phyloP scores from a whole-genome alignment of 441 rosid species.

The Croton laevigatus region DNA sequence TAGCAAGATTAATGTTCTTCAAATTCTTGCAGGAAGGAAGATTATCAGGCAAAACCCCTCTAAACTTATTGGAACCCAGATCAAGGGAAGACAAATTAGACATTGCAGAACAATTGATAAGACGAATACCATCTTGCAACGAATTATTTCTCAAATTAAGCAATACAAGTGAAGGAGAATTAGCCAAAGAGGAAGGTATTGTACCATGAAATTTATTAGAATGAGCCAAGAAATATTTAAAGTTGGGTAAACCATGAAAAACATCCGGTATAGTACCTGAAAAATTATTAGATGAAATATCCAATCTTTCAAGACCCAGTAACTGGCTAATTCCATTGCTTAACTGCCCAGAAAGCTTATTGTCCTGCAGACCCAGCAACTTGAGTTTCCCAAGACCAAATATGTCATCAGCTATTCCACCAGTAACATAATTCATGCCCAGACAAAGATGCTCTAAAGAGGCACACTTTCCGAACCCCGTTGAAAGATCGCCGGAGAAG shows the following conservation, averaged over 20 bases:
- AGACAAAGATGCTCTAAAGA: slow-evolving; percentile 48
- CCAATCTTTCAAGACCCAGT: slow-evolving; percentile 46
- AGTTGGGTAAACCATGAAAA: slow-evolving; percentile 35
- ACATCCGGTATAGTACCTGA: slow-evolving; percentile 63
- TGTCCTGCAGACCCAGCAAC: slow-evolving; percentile 48
- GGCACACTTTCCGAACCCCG: slow-evolving; percentile 52
- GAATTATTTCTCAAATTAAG: slow-evolving; percentile 80
- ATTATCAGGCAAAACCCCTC: slow-evolving; percentile 51
- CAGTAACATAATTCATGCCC: slow-evolving; percentile 54
- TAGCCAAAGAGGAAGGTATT: slow-evolving; percentile 60
- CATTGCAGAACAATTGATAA: slow-evolving; percentile 61
- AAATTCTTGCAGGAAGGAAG: slow-evolving; percentile 56
- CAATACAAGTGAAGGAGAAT: slow-evolving; percentile 42
- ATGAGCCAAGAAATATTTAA: slow-evolving; percentile 43
- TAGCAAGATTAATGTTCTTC: slow-evolving; percentile 57
- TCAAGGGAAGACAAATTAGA: slow-evolving; percentile 55
- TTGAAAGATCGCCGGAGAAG: slow-evolving; percentile 47
- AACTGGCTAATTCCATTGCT: slow-evolving; percentile 40
- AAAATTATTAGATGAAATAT: slow-evolving; percentile 52
- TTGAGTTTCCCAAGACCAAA: slow-evolving; percentile 44
- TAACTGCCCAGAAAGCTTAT: slow-evolving; percentile 55
- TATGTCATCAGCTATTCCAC: slow-evolving; percentile 48
- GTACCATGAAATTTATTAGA: slow-evolving; percentile 51
- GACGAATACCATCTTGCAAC: slow-evolving; percentile 41
- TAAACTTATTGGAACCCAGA: slow-evolving; percentile 57